Evolutionary conservation across 495 filamentous ascomycete genomes (phyloP).

Genomic region (Aspergillus campestris): DNA sequence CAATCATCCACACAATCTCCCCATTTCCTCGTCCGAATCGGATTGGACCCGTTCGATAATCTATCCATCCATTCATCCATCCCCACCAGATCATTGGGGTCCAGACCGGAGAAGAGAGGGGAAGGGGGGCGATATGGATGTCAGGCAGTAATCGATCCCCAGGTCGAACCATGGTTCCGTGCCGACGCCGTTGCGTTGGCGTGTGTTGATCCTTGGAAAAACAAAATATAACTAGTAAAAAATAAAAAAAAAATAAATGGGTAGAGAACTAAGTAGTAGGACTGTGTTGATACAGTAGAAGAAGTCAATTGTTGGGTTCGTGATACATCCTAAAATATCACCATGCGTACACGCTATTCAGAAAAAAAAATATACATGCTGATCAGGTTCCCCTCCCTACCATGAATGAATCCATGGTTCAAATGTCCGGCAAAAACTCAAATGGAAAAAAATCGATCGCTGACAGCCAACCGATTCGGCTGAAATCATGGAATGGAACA

Average conservation of each 20-base stretch:
- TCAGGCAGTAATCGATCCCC: not conserved
- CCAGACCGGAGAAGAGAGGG: not conserved
- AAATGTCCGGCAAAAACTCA: no score
- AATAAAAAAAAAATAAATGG: no score
- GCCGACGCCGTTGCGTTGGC: not conserved
- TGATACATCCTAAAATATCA: conserved; percentile 6
- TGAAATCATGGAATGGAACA: no score
- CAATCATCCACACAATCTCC: conserved; percentile 1
- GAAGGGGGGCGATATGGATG: not conserved
- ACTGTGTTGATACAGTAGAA: not conserved
- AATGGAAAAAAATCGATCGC: no score
- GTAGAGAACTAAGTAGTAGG: no score
- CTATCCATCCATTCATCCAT: not conserved
- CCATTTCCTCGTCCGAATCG: not conserved
- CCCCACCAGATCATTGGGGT: not conserved
- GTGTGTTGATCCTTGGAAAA: no score
- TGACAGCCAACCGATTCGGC: no score
- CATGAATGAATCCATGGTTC: no score
- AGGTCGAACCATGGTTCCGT: not conserved
- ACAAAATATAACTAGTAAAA: no score
- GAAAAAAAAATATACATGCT: conserved; percentile 1
- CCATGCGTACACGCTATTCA: conserved; percentile 4
- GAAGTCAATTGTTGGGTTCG: conserved; percentile 9
- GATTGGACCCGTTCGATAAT: not conserved
- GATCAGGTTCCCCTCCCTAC: conserved; percentile 3